Evolutionary conservation across 345 rosid genomes (phyloP).

Genomic region (Corchorus capsularis): DNA sequence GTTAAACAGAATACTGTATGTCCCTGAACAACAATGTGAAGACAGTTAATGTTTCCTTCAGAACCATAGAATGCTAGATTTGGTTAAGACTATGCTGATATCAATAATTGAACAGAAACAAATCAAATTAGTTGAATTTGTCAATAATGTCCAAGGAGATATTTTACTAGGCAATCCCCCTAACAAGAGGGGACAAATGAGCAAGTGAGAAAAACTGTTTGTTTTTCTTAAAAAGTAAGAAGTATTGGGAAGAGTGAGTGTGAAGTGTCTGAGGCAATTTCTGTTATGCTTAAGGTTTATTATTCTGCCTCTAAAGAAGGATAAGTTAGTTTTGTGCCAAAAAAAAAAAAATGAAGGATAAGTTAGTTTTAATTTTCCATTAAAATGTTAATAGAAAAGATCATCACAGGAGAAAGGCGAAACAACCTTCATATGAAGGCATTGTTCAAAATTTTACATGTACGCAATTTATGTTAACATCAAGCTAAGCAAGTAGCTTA

Average conservation of each 20-base stretch:
- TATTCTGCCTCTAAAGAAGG: background rate
- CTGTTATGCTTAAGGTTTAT: background rate
- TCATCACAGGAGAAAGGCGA: background rate
- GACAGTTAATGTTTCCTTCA: constrained; percentile 2
- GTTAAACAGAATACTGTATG: constrained; percentile 33
- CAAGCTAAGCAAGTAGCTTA: background rate
- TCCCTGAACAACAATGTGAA: constrained; percentile 27
- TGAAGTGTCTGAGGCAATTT: background rate
- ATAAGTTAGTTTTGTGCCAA: background rate
- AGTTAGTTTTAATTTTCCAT: background rate
- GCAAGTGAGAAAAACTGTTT: background rate
- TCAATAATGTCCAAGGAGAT: background rate
- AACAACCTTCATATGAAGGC: background rate
- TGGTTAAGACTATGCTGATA: background rate
- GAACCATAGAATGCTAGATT: background rate
- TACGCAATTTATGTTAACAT: background rate
- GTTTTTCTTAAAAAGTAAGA: background rate
- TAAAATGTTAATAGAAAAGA: background rate
- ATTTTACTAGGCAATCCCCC: background rate
- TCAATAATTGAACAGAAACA: background rate
- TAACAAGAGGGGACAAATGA: background rate
- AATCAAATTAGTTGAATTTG: background rate
- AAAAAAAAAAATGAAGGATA: too few relatives aligned
- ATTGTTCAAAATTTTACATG: background rate
- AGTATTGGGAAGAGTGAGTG: background rate